Base-by-base conservation (phyloP, 192 early-diverging fungal genomes). In the Backusella psychrophila region DNA sequence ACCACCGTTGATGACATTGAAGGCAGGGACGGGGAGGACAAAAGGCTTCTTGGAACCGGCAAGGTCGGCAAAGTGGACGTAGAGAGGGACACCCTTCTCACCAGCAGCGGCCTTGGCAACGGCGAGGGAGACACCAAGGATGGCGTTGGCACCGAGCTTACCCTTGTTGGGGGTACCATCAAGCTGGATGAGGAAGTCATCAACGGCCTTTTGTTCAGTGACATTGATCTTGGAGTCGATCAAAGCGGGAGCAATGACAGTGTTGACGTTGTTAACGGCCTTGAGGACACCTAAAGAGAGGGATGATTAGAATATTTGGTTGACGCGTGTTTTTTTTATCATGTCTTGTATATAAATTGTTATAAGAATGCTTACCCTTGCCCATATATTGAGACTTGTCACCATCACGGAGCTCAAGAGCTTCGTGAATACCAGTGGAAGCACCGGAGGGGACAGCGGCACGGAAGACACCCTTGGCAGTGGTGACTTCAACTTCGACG, bases 1-100 rank as follows among this genome's bases (percentile, higher is more conserved):
- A 73, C 97, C 97, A 82, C 97, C 97, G 90, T 99, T 99, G 89
- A 99, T 96, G 80, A 99, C 96, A 90, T 99, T 99, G 90, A 99
- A 96, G 68, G 93, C 87, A 33, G 97, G 97, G n/a, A 99, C 96
- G 38, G 97, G 97, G 73, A 99, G 91, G 73, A 98, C 93, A 82
- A 94, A 94, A 82, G 91, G 92, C 73, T 91, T 91, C 85, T 91
- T 91, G 80, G 90, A 89, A 76, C 86, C 91, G 39, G 96, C 91
- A 69, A 99, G 86, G 70, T 97, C 94, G 71, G 94, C 94, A 86
- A 99, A 86, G 89, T 99, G 97, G 74, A 89, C 85, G 90, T 97
- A 99, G 74, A 99, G 92, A 65, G 97, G 96, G 44, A 99, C 92
- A 38, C 89, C 91, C 91, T 98, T 98, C 71, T 91, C 89, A 72